Conservation (phyloP, 331 rosid species). For the Spiraea crenata region DNA sequence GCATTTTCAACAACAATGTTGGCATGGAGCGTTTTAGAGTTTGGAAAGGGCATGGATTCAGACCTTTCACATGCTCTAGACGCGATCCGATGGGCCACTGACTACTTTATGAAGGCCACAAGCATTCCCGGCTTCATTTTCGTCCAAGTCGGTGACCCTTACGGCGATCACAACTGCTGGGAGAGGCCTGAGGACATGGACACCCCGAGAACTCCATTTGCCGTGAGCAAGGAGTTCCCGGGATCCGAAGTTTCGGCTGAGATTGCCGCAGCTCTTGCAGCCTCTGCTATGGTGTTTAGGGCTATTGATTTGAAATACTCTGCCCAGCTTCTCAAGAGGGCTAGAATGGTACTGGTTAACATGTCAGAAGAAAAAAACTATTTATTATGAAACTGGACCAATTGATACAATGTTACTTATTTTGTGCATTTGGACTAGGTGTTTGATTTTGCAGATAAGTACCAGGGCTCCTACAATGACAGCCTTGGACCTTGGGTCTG, state of each 20-base stretch:
- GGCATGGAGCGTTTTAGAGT: conserved; percentile 60
- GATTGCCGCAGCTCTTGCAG: conserved; percentile 59
- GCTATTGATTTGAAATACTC: conserved; percentile 30
- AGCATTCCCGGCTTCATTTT: conserved; percentile 39
- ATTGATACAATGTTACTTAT: background rate
- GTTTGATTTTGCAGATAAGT: conserved; percentile 46
- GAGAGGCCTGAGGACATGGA: conserved; percentile 66
- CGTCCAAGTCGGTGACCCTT: conserved; percentile 52
- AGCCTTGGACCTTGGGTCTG: conserved; percentile 42
- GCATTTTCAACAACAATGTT: conserved; percentile 59
- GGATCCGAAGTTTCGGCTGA: conserved; percentile 60
- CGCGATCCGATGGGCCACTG: conserved; percentile 47
- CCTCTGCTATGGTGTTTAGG: conserved; percentile 47
- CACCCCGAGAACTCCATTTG: conserved; percentile 42
- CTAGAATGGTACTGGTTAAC: conserved; percentile 35
- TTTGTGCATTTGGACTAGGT: conserved; percentile 14
- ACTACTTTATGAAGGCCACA: conserved; percentile 46
- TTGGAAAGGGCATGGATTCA: conserved; percentile 38
- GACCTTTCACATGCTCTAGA: conserved; percentile 41
- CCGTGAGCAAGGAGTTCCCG: conserved; percentile 37
- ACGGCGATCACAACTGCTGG: conserved; percentile 56
- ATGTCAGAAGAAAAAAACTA: background rate
- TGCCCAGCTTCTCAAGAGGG: conserved; percentile 45
- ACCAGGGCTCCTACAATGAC: conserved; percentile 53
- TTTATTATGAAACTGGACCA: background rate